Evolutionary conservation across 768 basidiomycete genomes (phyloP).

Genomic region (Termitomyces sp.): DNA sequence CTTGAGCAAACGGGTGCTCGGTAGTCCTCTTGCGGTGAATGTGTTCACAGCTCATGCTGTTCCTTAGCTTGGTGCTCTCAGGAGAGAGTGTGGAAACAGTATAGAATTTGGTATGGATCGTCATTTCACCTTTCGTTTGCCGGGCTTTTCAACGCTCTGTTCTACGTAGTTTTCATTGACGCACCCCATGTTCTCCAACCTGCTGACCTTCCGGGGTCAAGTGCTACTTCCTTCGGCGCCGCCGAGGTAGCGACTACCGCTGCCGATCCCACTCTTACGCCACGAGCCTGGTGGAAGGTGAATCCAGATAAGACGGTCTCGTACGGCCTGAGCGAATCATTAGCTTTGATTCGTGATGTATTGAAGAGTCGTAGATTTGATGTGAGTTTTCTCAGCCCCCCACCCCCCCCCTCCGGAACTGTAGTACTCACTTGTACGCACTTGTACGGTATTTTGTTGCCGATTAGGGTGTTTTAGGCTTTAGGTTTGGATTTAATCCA

Average conservation of each 20-base stretch:
- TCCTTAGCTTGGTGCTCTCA: conserved; percentile 60
- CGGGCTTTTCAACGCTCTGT: not conserved
- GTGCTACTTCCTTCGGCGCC: conserved; percentile 23
- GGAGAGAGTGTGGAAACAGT: conserved; percentile 61
- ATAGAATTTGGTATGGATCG: conserved; percentile 53
- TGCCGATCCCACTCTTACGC: conserved; percentile 46
- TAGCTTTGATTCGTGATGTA: conserved; percentile 48
- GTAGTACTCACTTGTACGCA: conserved; percentile 1
- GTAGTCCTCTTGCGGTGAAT: not conserved
- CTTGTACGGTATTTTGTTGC: not conserved
- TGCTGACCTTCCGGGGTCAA: conserved; percentile 41
- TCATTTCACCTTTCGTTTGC: not conserved
- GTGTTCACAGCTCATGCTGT: not conserved
- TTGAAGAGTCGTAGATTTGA: conserved; percentile 59
- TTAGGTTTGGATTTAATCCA: conserved; percentile 44
- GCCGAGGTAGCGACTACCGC: conserved; percentile 31
- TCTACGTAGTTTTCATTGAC: conserved; percentile 60
- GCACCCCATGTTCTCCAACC: conserved; percentile 65
- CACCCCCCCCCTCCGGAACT: no score
- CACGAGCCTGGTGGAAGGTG: conserved; percentile 70
- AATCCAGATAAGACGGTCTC: conserved; percentile 47
- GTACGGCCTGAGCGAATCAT: conserved; percentile 51
- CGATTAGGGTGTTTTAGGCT: conserved; percentile 69
- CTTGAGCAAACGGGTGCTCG: conserved; percentile 64
- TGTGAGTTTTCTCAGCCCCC: conserved; percentile 32